Conservation (phyloP, 345 rosid genomes). For the Chamaenerion angustifolium region DNA sequence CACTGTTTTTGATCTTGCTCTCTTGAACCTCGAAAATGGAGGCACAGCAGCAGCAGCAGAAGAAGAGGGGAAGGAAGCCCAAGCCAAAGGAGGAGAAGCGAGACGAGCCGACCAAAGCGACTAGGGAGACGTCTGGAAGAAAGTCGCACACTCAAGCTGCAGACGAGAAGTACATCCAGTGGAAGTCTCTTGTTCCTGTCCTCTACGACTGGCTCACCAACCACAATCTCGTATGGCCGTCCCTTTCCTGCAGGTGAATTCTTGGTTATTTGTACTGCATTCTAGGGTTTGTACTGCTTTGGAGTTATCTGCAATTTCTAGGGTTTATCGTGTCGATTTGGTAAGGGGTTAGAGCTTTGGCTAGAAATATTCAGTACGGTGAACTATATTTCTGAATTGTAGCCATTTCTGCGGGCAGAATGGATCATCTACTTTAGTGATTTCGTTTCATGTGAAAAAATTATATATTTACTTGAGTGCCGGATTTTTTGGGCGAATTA, state of each 20-base stretch:
- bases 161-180: constrained; percentile 85
- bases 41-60: constrained; percentile 21
- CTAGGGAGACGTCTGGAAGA: constrained; percentile 20
- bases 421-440: too few relatives aligned
- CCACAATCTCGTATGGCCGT: constrained; percentile 99
- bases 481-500: constrained; percentile 2
- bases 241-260: constrained; percentile 92
- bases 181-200: constrained; percentile 91
- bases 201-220: constrained; percentile 99
- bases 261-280: constrained; percentile 14
- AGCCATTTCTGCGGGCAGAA: too few relatives aligned
- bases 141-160: constrained; percentile 28
- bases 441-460: too few relatives aligned
- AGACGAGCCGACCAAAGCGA: constrained; percentile 12
- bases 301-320: too few relatives aligned
- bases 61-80: constrained; percentile 92
- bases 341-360: too few relatives aligned
- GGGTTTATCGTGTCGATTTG: too few relatives aligned
- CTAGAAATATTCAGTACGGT: too few relatives aligned
- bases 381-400: too few relatives aligned
- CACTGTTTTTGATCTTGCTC: not conserved
- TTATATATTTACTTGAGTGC: too few relatives aligned
- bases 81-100: constrained; percentile 66
- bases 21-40: constrained; percentile 15
- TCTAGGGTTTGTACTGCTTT: not conserved